Conservation (phyloP, 305 asterid species). For the Fraxinus paxiana region DNA sequence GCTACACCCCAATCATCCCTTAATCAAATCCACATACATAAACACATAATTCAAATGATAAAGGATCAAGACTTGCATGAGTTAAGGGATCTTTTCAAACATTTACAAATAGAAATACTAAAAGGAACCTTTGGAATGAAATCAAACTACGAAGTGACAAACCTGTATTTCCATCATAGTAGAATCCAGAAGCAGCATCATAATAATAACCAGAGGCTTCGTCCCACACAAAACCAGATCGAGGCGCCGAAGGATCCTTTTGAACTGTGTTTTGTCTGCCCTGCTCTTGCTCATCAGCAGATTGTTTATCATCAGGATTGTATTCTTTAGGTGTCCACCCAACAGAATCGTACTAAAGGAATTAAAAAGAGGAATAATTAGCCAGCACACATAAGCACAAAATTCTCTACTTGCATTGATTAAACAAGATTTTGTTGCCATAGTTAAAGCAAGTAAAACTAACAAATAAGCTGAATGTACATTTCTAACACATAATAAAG, state of each 20-base stretch:
- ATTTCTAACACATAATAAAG: not conserved
- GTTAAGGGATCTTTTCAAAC: not conserved
- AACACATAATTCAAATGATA: not conserved
- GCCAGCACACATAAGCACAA: not conserved
- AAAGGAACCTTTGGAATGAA: slow-evolving; percentile 2
- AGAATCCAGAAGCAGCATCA: slow-evolving; percentile 96
- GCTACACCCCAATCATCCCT: not conserved
- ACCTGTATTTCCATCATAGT: slow-evolving; percentile 97
- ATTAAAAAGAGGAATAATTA: slow-evolving; percentile 9
- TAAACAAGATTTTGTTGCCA: slow-evolving; percentile 8
- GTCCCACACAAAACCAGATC: slow-evolving; percentile 95
- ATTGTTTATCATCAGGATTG: slow-evolving; percentile 75
- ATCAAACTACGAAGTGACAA: slow-evolving; percentile 11
- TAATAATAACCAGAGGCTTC: slow-evolving; percentile 97
- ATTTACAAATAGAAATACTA: not conserved
- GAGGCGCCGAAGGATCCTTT: slow-evolving; percentile 60
- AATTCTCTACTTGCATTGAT: not conserved
- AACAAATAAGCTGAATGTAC: not conserved
- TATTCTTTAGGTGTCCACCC: slow-evolving; percentile 99
- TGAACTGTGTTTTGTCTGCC: slow-evolving; percentile 47
- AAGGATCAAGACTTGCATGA: not conserved
- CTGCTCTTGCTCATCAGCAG: slow-evolving; percentile 53
- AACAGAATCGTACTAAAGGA: slow-evolving; percentile 80
- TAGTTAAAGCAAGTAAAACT: slow-evolving; percentile 5
- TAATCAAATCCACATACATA: not conserved